Evolutionary conservation across 176 grass and related monocot species (phyloP).

Genomic region (Ensete glaucum): DNA sequence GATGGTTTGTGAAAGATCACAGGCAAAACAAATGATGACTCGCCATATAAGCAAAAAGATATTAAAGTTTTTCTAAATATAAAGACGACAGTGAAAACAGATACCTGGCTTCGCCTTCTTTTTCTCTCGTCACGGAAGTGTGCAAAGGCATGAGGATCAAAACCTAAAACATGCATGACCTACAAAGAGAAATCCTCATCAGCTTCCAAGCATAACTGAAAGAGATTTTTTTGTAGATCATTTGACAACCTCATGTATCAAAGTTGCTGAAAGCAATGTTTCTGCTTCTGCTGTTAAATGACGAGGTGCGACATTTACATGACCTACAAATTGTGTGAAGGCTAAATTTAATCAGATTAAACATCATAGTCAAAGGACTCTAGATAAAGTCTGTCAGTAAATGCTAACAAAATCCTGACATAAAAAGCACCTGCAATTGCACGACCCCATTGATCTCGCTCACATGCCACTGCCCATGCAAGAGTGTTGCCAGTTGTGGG

Average conservation of each 20-base stretch:
- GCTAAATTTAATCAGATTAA: background rate
- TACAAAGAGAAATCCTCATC: constrained; percentile 2
- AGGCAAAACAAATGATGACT: background rate
- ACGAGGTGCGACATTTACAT: constrained; percentile 95
- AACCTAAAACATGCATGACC: constrained; percentile 99
- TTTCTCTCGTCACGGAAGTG: constrained; percentile 98
- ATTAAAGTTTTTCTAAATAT: constrained; percentile 9
- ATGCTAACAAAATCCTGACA: background rate
- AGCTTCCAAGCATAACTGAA: background rate
- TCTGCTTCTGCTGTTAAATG: constrained; percentile 98
- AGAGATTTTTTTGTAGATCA: too few relatives aligned
- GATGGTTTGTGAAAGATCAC: background rate
- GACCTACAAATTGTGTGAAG: constrained; percentile 35
- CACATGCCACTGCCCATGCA: constrained; percentile 98
- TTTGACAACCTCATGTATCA: constrained; percentile 60
- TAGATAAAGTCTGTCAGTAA: background rate
- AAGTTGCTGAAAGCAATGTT: constrained; percentile 88
- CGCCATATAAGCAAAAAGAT: too few relatives aligned
- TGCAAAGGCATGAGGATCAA: constrained; percentile 98
- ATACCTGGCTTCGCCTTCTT: constrained; percentile 73
- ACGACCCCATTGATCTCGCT: constrained; percentile 97
- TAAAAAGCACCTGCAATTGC: constrained; percentile 75
- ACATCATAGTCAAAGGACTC: background rate
- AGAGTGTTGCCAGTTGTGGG: constrained; percentile 98
- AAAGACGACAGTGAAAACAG: background rate